Evolutionary conservation across 2,329 filamentous ascomycete species (phyloP).

Genomic region (Trichoderma oligosporum): DNA sequence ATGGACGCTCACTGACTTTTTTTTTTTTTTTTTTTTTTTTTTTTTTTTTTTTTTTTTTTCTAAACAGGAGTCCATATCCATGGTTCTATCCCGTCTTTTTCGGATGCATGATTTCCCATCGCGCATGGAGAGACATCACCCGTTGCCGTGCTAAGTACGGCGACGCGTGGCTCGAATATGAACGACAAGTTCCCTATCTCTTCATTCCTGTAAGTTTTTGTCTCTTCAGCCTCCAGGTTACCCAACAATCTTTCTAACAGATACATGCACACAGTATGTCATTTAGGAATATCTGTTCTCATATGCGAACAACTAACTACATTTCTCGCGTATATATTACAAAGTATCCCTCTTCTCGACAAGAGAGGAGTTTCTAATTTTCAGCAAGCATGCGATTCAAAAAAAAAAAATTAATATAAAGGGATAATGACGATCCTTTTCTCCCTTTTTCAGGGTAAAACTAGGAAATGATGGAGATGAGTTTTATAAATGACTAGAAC

Average conservation of each 20-base stretch:
- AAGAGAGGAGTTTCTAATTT: neutral
- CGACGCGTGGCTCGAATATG: constrained; percentile 76
- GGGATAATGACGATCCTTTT: neutral
- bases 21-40: neutral
- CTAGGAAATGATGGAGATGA: neutral
- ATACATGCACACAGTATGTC: constrained; percentile 35
- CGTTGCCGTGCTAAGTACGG: constrained; percentile 78
- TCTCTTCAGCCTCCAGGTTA: too few relatives aligned
- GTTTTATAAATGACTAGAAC: neutral
- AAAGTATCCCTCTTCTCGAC: neutral
- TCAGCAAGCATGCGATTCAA: constrained; percentile 3
- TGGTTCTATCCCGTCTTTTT: constrained; percentile 93
- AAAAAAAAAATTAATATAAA: neutral
- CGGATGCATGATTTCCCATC: constrained; percentile 73
- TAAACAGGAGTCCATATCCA: constrained; percentile 65
- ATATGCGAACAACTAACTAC: neutral
- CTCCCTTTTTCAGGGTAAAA: neutral
- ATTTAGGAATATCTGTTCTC: constrained; percentile 32
- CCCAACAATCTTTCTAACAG: constrained; percentile 20
- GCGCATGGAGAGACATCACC: constrained; percentile 71
- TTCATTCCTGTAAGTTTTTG: constrained; percentile 64
- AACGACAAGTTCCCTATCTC: constrained; percentile 72
- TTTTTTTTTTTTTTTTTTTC: neutral
- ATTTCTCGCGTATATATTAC: constrained; percentile 21
- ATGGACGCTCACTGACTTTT: constrained; percentile 12